Base-by-base conservation (phyloP, 139 green algal species). In the Chlamydomonas incerta region DNA sequence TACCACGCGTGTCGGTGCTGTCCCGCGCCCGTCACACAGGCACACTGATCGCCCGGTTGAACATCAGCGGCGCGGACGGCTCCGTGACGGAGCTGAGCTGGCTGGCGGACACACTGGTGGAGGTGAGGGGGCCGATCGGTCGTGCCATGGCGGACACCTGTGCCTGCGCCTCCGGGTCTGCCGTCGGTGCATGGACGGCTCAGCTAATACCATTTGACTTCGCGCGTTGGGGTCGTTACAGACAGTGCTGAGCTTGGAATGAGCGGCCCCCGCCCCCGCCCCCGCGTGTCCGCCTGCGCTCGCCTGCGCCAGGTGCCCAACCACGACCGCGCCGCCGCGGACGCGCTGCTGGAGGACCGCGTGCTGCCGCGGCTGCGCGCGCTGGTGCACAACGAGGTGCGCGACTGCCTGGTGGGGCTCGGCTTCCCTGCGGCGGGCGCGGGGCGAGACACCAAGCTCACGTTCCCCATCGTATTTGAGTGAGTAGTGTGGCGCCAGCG, bases 41-140 rank as follows among this genome's bases (percentile, higher is more conserved):
- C 66, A 85, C 79, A n/a, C 67, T 85, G 2, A 75, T 85, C 26
- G 46, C 52, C 0, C 79, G 79, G 18, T 10, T 75, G 3, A 29
- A 11, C 46, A 85, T 85, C 63, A 74, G 60, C 37, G 79, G 79
- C 21, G 34, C 29, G 17, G 50, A 66, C 65, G 79, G 79, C 47
- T 34, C 31, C 66, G 79, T 85, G 3, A 68, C n/a, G 31, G 66
- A 18, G 11, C 47, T 75, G 31, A 2, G 37, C 5, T 77, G 72
- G 35, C 35, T 88, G 34, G 84, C 84, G 0, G 84, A 88, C 74
- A 88, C 74, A 67, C 57, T 88, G 67, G 75, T 88, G 50, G 50
- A 82, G 74, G 60, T 62, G 55, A 62, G 55, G 18, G n/a, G n/a
- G n/a, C n/a, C n/a, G n/a, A n/a, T n/a, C n/a, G n/a, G n/a, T n/a